A percentile compares a stretch with the other conserved stretches of the same genome.
phyloP scores from a whole-genome alignment of 495 filamentous ascomycete genomes.

The Neurospora pannonica region DNA sequence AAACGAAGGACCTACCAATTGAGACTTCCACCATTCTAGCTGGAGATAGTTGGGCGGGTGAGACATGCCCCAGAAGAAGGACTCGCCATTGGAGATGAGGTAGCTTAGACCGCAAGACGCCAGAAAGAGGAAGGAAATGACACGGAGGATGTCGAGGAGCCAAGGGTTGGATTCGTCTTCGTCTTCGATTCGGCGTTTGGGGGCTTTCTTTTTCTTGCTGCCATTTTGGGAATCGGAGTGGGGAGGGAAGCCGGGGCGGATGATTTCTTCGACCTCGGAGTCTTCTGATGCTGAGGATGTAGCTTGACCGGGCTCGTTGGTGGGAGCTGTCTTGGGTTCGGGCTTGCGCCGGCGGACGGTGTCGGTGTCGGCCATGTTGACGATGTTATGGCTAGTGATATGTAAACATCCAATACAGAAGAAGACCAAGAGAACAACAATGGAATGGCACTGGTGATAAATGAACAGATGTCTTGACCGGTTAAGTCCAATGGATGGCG shows the following conservation, averaged over 20 bases:
- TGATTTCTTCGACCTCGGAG: background rate
- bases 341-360: constrained; percentile 23
- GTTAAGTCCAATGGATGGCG: background rate
- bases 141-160: constrained; percentile 64
- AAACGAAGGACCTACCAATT: constrained; percentile 41
- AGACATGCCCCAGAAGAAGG: constrained; percentile 42
- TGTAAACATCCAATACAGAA: background rate
- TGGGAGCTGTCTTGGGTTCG: constrained; percentile 1
- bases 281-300: background rate
- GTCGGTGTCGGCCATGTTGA: constrained; percentile 17
- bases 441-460: constrained; percentile 6
- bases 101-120: constrained; percentile 67
- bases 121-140: constrained; percentile 59
- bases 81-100: constrained; percentile 63
- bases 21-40: constrained; percentile 49
- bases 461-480: constrained; percentile 13
- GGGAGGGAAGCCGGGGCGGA: background rate
- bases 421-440: background rate
- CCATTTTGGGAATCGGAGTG: constrained; percentile 1
- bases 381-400: background rate
- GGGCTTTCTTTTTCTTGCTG: constrained; percentile 10
- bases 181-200: constrained; percentile 20
- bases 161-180: constrained; percentile 31
- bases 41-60: constrained; percentile 63
- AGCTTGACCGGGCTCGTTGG: background rate